Evolutionary conservation across 106 monocot species (phyloP), one percentile per base, ranked within the genome.

Genomic region (Dioscorea alata): DNA sequence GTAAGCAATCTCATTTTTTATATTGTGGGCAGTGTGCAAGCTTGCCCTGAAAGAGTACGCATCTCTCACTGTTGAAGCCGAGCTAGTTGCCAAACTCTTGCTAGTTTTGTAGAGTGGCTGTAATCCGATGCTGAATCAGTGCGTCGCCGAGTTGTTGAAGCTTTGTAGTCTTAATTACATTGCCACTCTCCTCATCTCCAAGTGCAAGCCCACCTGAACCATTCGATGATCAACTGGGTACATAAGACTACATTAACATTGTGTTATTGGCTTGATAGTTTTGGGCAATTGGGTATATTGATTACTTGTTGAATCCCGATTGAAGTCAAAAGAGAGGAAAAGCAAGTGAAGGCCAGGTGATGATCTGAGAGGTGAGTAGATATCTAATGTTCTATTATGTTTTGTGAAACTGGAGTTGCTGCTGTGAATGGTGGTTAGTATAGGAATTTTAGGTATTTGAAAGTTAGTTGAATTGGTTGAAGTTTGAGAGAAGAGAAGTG

Each of bases 61-160:
- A 8, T 25, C 76, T 0, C 54, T 69, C 0, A 90, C 90, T 7
- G 74, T 90, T 0, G 94, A 94, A 59, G 90, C 87, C 0, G 94
- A 87, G 12, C 64, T 94, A 70, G 85, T 82, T 0, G 83, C 90
- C 2, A 94, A 90, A 66, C 68, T 94, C 57, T 34, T 94, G 61
- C 82, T 94, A 49, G 90, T 94, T 24, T 87, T 94, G 8, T 87
- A 90, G 80, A 94, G 94, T n/a, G 87, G 94, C 2, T 87, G 74
- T 65, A 70, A 33, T 22, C 78, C 82, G 0, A 73, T 79, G 24
- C 48, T 90, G 49, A 94, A 94, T 60, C 94, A 94, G 60, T 58
- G 82, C 33, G 72, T 90, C 0, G 63, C 80, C 0, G 94, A 94
- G 72, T 66, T 94, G 49, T 66, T 94, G 66, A 94, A 94, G 77